Percentiles rank a stretch among this genome's conserved stretches.
Conservation (phyloP, 192 early-diverging fungal species). For the Backusella luteola region DNA sequence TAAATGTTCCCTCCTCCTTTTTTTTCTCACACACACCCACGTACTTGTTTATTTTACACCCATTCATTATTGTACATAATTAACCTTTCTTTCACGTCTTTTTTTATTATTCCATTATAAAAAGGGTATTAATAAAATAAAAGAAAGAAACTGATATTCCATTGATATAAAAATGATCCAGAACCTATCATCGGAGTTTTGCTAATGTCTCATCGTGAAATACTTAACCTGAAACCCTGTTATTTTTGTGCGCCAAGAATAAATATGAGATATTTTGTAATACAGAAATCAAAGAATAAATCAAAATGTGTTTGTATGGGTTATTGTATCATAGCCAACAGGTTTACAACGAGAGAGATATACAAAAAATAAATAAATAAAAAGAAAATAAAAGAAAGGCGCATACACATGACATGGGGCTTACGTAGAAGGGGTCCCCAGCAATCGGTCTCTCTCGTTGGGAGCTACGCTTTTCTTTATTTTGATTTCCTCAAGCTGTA, state of each 20-base stretch:
- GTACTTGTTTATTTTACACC: slow-evolving; percentile 6
- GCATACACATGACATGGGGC: not conserved
- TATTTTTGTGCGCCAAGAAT: not conserved
- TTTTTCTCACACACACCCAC: not conserved
- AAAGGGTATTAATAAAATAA: not conserved
- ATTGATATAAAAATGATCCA: not conserved
- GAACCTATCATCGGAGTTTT: not conserved
- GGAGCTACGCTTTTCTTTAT: not conserved
- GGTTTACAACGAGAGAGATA: not conserved
- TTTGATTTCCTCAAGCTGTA: not conserved
- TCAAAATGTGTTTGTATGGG: not conserved
- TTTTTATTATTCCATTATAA: not conserved
- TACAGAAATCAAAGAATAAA: slow-evolving; percentile 1
- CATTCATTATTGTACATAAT: not conserved
- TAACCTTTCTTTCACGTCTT: not conserved
- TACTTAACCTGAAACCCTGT: not conserved
- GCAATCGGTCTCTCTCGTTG: not conserved
- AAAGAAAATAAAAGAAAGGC: not conserved
- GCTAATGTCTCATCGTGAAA: not conserved
- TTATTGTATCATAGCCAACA: not conserved
- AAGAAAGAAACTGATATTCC: not conserved
- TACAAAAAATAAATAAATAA: not conserved
- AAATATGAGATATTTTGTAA: not conserved
- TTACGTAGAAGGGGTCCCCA: not conserved
- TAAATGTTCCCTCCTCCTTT: not conserved